Conservation (phyloP, 208 protist genomes). For the Leishmania major region DNA sequence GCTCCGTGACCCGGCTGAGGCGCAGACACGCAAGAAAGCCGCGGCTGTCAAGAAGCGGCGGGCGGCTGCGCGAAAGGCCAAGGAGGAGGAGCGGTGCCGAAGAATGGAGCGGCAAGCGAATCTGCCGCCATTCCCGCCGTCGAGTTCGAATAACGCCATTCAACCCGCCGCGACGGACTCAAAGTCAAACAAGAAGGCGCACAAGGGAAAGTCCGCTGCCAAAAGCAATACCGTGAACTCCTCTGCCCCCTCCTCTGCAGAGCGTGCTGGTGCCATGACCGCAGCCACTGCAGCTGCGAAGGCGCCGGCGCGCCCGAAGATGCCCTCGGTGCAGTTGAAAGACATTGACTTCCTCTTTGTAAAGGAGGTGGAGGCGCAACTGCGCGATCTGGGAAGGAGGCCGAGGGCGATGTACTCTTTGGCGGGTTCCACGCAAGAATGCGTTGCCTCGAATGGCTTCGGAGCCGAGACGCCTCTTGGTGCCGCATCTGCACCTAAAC, state of each 20-base stretch:
- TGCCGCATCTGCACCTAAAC: background rate
- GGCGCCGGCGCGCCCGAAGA: too few relatives aligned
- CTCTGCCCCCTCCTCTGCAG: background rate
- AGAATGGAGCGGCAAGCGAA: slow-evolving; percentile 24
- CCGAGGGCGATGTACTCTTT: background rate
- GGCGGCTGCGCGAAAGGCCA: slow-evolving; percentile 2
- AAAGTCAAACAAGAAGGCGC: background rate
- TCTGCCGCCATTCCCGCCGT: slow-evolving; percentile 22
- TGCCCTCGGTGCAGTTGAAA: slow-evolving; percentile 4
- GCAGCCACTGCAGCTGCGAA: background rate
- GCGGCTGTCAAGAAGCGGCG: slow-evolving; percentile 20
- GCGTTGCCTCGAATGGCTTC: background rate
- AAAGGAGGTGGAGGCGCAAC: slow-evolving; percentile 30
- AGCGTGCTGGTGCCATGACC: background rate
- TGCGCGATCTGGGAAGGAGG: slow-evolving; percentile 23
- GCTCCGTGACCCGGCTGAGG: slow-evolving; percentile 28
- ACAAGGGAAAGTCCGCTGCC: background rate
- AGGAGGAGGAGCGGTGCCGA: slow-evolving; percentile 16
- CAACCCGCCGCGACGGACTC: slow-evolving; percentile 1
- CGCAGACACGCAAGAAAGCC: slow-evolving; percentile 2
- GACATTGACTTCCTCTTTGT: slow-evolving; percentile 58
- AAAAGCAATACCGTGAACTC: background rate
- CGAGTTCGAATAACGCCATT: background rate
- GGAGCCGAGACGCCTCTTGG: background rate
- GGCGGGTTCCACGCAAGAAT: too few relatives aligned